Evolutionary conservation across 2,329 filamentous ascomycete genomes (phyloP), one percentile per base, ranked within the genome.

Genomic region (Fusarium continuum): DNA sequence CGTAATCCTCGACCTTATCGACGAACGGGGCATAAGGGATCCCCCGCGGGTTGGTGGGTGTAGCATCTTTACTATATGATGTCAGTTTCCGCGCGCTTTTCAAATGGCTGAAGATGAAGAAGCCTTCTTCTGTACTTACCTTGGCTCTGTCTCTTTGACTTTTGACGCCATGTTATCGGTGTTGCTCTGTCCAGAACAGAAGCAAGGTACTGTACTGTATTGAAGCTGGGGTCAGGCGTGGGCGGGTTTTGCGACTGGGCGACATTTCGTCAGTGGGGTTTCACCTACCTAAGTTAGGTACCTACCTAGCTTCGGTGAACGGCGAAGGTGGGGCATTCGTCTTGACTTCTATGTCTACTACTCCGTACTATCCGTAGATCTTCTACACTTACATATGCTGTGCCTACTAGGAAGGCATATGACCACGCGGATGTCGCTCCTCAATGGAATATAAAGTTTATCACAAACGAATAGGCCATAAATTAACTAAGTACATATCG

Each of bases 1-100:
- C 89, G 81, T 94, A 96, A 79, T 96, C 91, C 76, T 96, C 92
- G 63, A 95, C 91, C 70, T 89, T 91, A 78, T 95, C 91, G 73
- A 95, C 91, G 75, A 95, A 95, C 6, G 91, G 91, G 64, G 92
- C 92, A 72, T 86, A 86, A 20, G 92, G 92, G 59, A 96, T 96
- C 59, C 92, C 92, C 71, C 92, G 85, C 40, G 91, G 90, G 77
- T 96, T 96, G 58, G 90, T 90, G 41, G 85, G 76, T 34, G 85
- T 80, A 26, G 77, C 77, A 75, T 83, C 83, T 71, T 83, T 75
- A 61, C 70, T 69, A 51, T 72, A 74, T 44, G 25, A 31, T 23
- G 53, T 72, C 57, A 71, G 65, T 38, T 47, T 39, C 34, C 48
- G 26, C 41, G 36, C 32, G 10, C 13, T 36, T 28, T 19, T 14